These are phyloP conservation scores for Croton setiger DNA, from an alignment of 441 rosid species.

Conservation along the genomic window DNA sequence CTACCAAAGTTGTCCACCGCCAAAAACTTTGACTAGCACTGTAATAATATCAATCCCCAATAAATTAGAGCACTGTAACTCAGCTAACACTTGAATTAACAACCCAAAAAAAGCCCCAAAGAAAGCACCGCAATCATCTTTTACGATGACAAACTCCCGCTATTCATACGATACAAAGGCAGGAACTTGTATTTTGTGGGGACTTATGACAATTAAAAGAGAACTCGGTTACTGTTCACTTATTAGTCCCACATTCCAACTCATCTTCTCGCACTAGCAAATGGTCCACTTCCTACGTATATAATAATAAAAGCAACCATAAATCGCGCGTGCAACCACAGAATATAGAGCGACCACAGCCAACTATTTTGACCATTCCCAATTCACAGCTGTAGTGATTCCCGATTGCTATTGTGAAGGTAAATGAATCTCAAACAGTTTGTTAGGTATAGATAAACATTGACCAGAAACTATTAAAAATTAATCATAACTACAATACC, in stretches of 20 bases:
- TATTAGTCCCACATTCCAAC: background rate
- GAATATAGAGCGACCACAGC: background rate
- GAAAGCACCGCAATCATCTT: background rate
- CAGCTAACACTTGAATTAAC: background rate
- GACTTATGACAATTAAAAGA: background rate
- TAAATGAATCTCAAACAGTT: background rate
- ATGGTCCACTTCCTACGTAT: background rate
- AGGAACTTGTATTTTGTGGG: background rate
- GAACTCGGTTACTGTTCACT: background rate
- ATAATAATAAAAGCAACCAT: too few species aligned
- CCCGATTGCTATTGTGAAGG: background rate
- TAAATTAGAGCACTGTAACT: background rate
- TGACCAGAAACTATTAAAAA: background rate
- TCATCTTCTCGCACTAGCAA: background rate
- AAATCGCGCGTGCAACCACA: background rate
- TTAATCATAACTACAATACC: background rate
- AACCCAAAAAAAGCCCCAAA: background rate
- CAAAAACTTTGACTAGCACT: background rate
- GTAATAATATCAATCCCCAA: background rate
- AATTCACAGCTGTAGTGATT: background rate
- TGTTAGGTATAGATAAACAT: background rate
- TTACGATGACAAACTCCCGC: background rate
- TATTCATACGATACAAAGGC: background rate
- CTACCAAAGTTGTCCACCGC: background rate
- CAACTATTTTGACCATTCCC: background rate